Evolutionary conservation across 768 basidiomycete genomes (phyloP), one percentile per base, ranked within the genome.

Genomic region (Saitozyma sp.): DNA sequence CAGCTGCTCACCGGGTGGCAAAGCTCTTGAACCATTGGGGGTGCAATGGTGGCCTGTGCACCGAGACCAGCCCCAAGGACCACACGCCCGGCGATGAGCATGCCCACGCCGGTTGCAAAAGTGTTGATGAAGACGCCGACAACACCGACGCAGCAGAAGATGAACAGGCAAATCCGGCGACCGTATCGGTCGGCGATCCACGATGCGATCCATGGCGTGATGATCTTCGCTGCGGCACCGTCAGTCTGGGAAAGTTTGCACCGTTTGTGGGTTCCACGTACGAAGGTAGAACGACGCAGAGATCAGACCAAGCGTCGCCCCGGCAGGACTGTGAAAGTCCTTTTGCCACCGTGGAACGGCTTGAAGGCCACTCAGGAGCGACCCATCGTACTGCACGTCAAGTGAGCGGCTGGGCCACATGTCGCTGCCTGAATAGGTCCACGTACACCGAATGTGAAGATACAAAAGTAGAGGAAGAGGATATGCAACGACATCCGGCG

Each of bases 1-100:
- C n/a, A n/a, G n/a, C n/a, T n/a, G n/a, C n/a, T n/a, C n/a, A n/a
- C n/a, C n/a, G 69, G 41, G 66, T 74, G 50, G 55, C 41, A 67
- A 52, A 74, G 8, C 63, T 70, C 54, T 52, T 65, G 50, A 43
- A 66, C 57, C 87, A 86, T 65, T 85, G 84, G 72, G 50, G 59
- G 88, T 84, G 0, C 85, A 83, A 51, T 86, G 84, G 58, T 86
- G 14, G 56, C 54, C 37, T 61, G 58, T 9, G 61, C 38, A 3
- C 40, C 59, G 17, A n/a, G 50, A 17, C 51, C 64, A 4, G 85
- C 77, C 8, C 87, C 87, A 88, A 70, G 56, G 45, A 72, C 11
- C 8, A 63, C 52, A 39, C 72, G 56, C 40, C 65, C 72, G 46
- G 61, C 72, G 50, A 69, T 67, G 51, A 66, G 71, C 54, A 64